Percentiles rank a stretch among this genome's conserved stretches.
Conservation (phyloP, 2,329 filamentous ascomycete genomes). For the Hirsutella rhossiliensis region DNA sequence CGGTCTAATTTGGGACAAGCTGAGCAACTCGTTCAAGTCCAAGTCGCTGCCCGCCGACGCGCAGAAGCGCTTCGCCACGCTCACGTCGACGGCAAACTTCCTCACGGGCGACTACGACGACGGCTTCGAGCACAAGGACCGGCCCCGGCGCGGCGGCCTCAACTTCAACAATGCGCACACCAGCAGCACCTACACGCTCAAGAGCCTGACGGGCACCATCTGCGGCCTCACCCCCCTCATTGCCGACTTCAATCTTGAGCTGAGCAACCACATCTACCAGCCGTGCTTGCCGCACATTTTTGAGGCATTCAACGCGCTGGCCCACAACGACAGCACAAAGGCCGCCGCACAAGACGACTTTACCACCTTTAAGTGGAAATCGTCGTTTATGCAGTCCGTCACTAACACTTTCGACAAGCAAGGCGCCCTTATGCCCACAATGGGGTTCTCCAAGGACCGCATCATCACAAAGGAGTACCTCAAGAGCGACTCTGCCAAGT, state of each 20-base stretch:
- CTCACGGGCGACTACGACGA: constrained; percentile 24
- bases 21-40: constrained; percentile 18
- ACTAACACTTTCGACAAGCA: constrained; percentile 21
- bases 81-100: constrained; percentile 20
- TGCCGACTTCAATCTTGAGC: constrained; percentile 30
- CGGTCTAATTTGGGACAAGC: constrained; percentile 23
- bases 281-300: constrained; percentile 29
- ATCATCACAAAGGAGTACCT: constrained; percentile 17
- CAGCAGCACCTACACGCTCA: constrained; percentile 29
- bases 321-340: constrained; percentile 1
- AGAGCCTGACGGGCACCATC: constrained; percentile 27
- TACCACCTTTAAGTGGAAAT: constrained; percentile 15
- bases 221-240: constrained; percentile 29
- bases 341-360: neutral
- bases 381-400: constrained; percentile 19
- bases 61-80: constrained; percentile 11
- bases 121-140: constrained; percentile 14
- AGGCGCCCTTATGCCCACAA: constrained; percentile 13
- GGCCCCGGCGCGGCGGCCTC: constrained; percentile 22
- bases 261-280: constrained; percentile 30
- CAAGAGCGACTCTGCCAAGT: constrained; percentile 13
- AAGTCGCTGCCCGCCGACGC: constrained; percentile 19
- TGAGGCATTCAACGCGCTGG: constrained; percentile 16
- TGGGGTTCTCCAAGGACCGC: constrained; percentile 16
- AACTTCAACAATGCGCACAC: constrained; percentile 26